Percentiles rank a stretch among this genome's conserved stretches.
These are phyloP conservation scores for Baudoinia panamericana DNA, from an alignment of 495 filamentous ascomycete genomes.

Conservation along the genomic window DNA sequence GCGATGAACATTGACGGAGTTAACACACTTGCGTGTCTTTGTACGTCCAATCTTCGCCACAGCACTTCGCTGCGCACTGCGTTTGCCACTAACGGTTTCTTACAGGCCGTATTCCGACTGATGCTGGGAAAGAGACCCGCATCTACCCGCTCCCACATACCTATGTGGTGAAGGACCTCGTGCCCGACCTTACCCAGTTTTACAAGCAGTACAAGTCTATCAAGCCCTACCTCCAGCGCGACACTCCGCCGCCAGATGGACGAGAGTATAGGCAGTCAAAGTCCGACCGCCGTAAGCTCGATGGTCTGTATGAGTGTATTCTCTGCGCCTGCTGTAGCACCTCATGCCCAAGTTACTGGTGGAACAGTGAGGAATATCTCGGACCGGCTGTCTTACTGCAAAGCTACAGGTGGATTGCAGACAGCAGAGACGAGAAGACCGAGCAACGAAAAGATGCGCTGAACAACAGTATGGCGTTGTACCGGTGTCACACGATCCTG, in stretches of 20 bases:
- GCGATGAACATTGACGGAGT: slow-evolving; percentile 99
- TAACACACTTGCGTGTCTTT: slow-evolving; percentile 94
- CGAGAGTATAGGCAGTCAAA: slow-evolving; percentile 81
- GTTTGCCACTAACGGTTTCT: too few relatives aligned
- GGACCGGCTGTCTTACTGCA: slow-evolving; percentile 92
- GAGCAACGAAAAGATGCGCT: slow-evolving; percentile 75
- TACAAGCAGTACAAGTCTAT: slow-evolving; percentile 99
- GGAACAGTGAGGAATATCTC: slow-evolving; percentile 97
- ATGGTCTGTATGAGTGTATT: slow-evolving; percentile 98
- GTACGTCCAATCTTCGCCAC: slow-evolving; percentile 45
- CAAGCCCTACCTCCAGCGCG: slow-evolving; percentile 91
- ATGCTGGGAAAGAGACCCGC: slow-evolving; percentile 66
- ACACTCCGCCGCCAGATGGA: slow-evolving; percentile 54
- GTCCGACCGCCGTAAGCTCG: slow-evolving; percentile 86
- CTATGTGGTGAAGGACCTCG: slow-evolving; percentile 97
- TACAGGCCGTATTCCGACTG: slow-evolving; percentile 83
- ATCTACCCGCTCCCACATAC: slow-evolving; percentile 98
- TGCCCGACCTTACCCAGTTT: slow-evolving; percentile 93
- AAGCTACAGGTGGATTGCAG: slow-evolving; percentile 90
- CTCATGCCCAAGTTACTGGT: slow-evolving; percentile 98
- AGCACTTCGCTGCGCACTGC: too few relatives aligned
- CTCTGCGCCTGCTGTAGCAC: slow-evolving; percentile 98
- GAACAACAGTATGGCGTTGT: slow-evolving; percentile 97
- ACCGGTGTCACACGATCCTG: slow-evolving; percentile 97
- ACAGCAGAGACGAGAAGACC: slow-evolving; percentile 80